These are phyloP conservation scores for Russula compacta DNA, from an alignment of 768 basidiomycete species.

Conservation along the genomic window DNA sequence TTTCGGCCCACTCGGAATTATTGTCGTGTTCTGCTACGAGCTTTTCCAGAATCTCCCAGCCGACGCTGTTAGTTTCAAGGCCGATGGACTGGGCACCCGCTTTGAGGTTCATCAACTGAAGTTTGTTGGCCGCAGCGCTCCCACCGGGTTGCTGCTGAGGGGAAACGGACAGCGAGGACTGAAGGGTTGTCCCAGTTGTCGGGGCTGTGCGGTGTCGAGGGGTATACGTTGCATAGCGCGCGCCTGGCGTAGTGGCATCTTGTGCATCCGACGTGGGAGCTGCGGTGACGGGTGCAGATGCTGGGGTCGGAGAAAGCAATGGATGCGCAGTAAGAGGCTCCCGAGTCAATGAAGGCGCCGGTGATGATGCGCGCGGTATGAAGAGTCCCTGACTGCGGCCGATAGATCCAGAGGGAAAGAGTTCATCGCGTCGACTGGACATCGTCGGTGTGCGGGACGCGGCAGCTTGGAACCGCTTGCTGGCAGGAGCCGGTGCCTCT, in stretches of 20 bases:
- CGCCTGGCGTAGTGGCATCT: constrained; percentile 21
- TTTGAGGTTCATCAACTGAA: constrained; percentile 67
- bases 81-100: constrained; percentile 62
- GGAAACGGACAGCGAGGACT: constrained; percentile 29
- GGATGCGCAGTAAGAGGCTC: constrained; percentile 59
- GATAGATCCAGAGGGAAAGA: constrained; percentile 47
- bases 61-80: constrained; percentile 51
- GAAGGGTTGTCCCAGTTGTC: constrained; percentile 36
- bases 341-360: constrained; percentile 24
- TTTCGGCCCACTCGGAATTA: constrained; percentile 54
- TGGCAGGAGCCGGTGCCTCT: not conserved
- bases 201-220: constrained; percentile 53
- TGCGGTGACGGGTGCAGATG: constrained; percentile 25
- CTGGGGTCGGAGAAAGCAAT: constrained; percentile 41
- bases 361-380: constrained; percentile 35
- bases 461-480: not conserved
- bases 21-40: constrained; percentile 45
- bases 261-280: constrained; percentile 12
- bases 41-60: constrained; percentile 73
- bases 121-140: constrained; percentile 50
- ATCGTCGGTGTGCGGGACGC: constrained; percentile 25
- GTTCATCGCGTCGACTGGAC: constrained; percentile 29
- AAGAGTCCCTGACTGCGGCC: constrained; percentile 39
- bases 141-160: constrained; percentile 42
- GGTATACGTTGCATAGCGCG: constrained; percentile 69